phyloP scores from a whole-genome alignment of 345 rosid species.

The Balakata baccata region DNA sequence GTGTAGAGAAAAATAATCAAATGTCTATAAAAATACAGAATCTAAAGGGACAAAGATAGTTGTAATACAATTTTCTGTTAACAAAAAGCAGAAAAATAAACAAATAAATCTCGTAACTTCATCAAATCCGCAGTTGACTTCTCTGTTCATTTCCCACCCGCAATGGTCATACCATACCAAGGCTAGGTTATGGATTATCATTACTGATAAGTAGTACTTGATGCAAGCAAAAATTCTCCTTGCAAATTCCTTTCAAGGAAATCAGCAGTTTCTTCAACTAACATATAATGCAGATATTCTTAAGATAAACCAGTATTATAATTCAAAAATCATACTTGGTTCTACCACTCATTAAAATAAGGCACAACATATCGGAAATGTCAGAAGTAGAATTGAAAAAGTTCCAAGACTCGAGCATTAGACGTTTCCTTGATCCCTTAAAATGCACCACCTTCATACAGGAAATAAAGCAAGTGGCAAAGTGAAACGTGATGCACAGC shows the following conservation, averaged over 20 bases:
- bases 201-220: not conserved
- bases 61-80: no score
- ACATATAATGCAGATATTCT: not conserved
- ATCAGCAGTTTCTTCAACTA: not conserved
- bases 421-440: conserved; percentile 92
- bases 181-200: not conserved
- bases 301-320: not conserved
- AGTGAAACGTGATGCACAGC: not conserved
- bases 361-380: conserved; percentile 77
- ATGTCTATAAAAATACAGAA: no score
- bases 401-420: conserved; percentile 97
- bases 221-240: conserved; percentile 1
- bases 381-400: conserved; percentile 47
- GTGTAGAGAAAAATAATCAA: no score
- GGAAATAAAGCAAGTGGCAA: not conserved
- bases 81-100: no score
- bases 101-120: not conserved
- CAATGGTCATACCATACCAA: not conserved
- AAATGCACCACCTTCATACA: conserved; percentile 73
- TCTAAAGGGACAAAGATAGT: no score
- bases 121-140: not conserved
- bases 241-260: not conserved
- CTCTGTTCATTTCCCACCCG: not conserved
- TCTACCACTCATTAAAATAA: conserved; percentile 79
- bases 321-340: conserved; percentile 81